Conservation (phyloP, 768 basidiomycete species). For the Imleria badia region DNA sequence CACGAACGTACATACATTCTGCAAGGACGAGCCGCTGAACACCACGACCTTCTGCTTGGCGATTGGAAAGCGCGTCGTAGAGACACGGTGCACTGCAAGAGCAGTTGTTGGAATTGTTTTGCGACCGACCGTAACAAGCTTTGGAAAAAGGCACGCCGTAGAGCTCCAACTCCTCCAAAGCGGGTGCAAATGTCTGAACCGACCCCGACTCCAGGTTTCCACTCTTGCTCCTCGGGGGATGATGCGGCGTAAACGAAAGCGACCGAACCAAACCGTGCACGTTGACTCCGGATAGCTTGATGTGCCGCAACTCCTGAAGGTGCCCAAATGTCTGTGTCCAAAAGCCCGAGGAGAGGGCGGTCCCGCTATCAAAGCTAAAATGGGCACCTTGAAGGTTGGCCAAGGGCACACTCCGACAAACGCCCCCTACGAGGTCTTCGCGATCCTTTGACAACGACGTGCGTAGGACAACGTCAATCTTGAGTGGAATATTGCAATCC, state of each 20-base stretch:
- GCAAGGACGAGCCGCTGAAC: conserved; percentile 11
- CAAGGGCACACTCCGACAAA: conserved; percentile 17
- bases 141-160: conserved; percentile 6
- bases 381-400: conserved; percentile 9
- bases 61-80: conserved; percentile 14
- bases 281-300: conserved; percentile 6
- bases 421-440: conserved; percentile 6
- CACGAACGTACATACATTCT: conserved; percentile 11
- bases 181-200: conserved; percentile 13
- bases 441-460: conserved; percentile 9
- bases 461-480: conserved; percentile 9
- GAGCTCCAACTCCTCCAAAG: conserved; percentile 16
- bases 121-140: background rate
- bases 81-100: conserved; percentile 12
- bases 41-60: conserved; percentile 7
- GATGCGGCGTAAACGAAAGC: background rate
- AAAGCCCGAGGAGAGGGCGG: conserved; percentile 9
- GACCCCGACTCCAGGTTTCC: background rate
- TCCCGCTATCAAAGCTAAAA: conserved; percentile 9
- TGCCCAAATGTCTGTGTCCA: conserved; percentile 19
- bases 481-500: conserved; percentile 20
- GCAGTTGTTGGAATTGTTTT: background rate
- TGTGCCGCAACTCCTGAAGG: conserved; percentile 11
- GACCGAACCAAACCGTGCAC: conserved; percentile 9
- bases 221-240: background rate